Evolutionary conservation across 148 eudicot genomes (phyloP).

Genomic region (Tetragonia tetragonoides): DNA sequence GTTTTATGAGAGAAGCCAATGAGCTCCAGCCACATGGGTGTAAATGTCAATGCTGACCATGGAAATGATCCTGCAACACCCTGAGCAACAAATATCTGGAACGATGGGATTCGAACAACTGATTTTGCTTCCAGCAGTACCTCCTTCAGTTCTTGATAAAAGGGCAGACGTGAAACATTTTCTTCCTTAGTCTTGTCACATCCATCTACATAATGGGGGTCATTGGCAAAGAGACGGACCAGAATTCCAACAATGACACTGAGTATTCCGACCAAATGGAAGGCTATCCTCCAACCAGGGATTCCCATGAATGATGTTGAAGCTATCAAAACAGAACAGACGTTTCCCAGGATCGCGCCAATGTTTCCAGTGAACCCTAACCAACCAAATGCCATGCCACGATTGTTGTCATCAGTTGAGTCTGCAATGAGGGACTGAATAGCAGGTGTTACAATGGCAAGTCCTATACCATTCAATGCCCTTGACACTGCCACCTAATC

Average conservation of each 20-base stretch:
- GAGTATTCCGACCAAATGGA: conserved; percentile 65
- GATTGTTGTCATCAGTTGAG: conserved; percentile 81
- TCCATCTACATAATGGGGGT: conserved; percentile 49
- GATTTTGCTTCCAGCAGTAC: conserved; percentile 58
- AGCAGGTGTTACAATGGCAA: conserved; percentile 84
- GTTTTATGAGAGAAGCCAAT: conserved; percentile 79
- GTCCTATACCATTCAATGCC: conserved; percentile 86
- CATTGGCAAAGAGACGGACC: conserved; percentile 69
- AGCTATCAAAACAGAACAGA: conserved; percentile 62
- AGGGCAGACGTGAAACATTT: conserved; percentile 26
- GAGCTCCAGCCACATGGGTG: conserved; percentile 91
- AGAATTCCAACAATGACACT: conserved; percentile 75
- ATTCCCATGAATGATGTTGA: conserved; percentile 67
- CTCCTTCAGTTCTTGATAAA: conserved; percentile 48
- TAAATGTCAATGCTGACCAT: conserved; percentile 76
- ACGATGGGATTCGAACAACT: conserved; percentile 63
- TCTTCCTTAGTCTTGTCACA: conserved; percentile 21
- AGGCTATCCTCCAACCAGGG: conserved; percentile 87
- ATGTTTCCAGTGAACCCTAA: conserved; percentile 61
- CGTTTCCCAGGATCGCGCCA: conserved; percentile 78
- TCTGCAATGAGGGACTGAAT: conserved; percentile 84
- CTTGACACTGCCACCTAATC: conserved; percentile 81
- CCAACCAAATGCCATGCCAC: conserved; percentile 94
- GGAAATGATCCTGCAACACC: conserved; percentile 89
- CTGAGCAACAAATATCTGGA: conserved; percentile 78